Evolutionary conservation across 768 basidiomycete species (phyloP).

Genomic region (Roridomyces roridus): DNA sequence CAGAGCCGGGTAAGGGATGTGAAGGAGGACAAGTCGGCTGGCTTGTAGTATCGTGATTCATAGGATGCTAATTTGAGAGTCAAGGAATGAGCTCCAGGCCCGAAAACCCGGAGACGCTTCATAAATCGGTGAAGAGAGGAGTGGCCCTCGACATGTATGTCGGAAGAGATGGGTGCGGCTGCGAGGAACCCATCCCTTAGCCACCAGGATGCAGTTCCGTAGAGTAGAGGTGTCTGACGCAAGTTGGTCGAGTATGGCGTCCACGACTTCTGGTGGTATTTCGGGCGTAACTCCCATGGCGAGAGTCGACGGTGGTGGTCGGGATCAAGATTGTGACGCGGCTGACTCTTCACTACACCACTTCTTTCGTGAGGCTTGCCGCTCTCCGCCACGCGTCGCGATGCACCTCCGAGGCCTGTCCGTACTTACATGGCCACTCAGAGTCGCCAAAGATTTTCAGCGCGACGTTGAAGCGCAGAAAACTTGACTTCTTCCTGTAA

Average conservation of each 20-base stretch:
- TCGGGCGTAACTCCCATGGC: no score
- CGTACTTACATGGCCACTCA: no score
- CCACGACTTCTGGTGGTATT: conserved; percentile 6
- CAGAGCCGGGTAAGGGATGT: neutral
- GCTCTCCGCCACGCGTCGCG: no score
- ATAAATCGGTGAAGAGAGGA: neutral
- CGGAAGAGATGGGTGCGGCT: conserved; percentile 3
- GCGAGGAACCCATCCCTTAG: neutral
- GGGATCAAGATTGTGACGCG: no score
- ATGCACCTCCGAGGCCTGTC: no score
- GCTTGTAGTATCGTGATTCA: neutral
- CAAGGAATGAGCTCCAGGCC: neutral
- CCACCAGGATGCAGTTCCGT: neutral
- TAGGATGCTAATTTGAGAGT: neutral
- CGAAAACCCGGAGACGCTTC: neutral
- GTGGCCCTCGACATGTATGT: neutral
- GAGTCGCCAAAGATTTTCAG: no score
- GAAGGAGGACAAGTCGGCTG: neutral
- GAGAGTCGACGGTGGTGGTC: no score
- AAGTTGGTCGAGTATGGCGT: neutral
- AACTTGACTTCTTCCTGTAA: no score
- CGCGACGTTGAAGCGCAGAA: no score
- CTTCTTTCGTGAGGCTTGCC: no score
- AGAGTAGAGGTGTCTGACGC: neutral
- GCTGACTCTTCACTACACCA: no score